These are phyloP conservation scores for Penicillium mononematosum DNA, from an alignment of 495 filamentous ascomycete genomes.

Conservation along the genomic window DNA sequence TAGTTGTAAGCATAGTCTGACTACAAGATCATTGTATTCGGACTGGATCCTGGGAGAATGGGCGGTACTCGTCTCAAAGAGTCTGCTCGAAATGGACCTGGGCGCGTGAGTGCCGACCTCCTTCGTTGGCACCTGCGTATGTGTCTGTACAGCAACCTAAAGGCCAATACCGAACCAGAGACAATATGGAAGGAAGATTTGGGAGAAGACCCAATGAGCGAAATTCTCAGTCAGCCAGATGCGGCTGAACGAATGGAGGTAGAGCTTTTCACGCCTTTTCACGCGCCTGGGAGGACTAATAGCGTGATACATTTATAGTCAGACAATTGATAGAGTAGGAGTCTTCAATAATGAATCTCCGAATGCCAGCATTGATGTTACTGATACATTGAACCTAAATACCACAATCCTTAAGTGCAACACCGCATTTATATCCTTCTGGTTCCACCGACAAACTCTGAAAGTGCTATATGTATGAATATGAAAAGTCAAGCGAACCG, in stretches of 20 bases:
- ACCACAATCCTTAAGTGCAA: not conserved
- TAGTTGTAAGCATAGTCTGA: not conserved
- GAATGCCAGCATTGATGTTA: too few relatives aligned
- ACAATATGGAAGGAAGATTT: constrained; percentile 3
- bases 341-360: not conserved
- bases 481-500: not conserved
- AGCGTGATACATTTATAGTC: not conserved
- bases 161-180: not conserved
- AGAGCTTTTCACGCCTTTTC: constrained; percentile 12
- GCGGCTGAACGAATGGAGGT: constrained; percentile 7
- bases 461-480: constrained; percentile 1
- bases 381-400: too few relatives aligned
- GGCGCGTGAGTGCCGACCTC: not conserved
- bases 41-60: not conserved
- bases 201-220: constrained; percentile 1
- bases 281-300: constrained; percentile 1
- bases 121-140: constrained; percentile 12
- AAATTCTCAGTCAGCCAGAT: constrained; percentile 9
- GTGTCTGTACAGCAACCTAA: constrained; percentile 6
- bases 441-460: constrained; percentile 1
- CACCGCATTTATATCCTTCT: not conserved
- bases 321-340: not conserved
- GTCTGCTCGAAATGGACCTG: constrained; percentile 1
- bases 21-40: constrained; percentile 3
- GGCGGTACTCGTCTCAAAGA: not conserved